Percentiles rank a stretch among this genome's conserved stretches.
Conservation (phyloP, 1,139 yeast species). For the Entelexis paramagnoliae region DNA sequence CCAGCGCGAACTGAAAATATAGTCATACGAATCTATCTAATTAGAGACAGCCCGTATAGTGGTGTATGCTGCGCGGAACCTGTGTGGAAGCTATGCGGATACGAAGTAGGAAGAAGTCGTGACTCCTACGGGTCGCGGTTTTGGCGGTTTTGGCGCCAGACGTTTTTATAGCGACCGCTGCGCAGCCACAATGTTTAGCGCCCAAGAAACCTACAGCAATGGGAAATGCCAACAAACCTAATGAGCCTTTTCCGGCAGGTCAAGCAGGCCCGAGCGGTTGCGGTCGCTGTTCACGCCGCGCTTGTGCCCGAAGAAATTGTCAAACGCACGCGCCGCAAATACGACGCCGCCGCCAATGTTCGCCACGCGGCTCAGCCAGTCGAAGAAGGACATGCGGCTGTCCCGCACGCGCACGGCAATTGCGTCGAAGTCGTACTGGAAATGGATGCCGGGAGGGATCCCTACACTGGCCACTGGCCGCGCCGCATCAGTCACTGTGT, state of each 20-base stretch:
- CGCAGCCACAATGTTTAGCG: no score
- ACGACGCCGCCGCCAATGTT: conserved; percentile 70
- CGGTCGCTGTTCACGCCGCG: conserved; percentile 1
- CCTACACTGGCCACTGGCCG: conserved; percentile 13
- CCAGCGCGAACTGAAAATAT: no score
- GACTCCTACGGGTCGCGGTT: no score
- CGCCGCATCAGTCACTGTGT: conserved; percentile 57
- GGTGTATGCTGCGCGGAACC: no score
- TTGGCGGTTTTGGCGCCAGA: no score
- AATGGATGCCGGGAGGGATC: conserved; percentile 60
- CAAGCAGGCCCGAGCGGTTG: conserved; percentile 14
- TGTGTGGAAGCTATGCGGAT: no score
- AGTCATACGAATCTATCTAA: no score
- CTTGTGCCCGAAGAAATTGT: neutral
- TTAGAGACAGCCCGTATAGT: no score
- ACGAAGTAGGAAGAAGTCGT: no score
- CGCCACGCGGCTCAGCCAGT: conserved; percentile 65
- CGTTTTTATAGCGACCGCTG: no score
- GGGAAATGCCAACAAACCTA: neutral
- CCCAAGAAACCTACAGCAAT: no score
- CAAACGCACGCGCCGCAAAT: conserved; percentile 38
- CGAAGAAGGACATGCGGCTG: conserved; percentile 60
- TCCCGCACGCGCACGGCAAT: conserved; percentile 61
- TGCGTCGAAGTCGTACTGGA: conserved; percentile 84
- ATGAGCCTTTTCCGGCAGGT: conserved; percentile 1